These are phyloP conservation scores for Botrytis elliptica DNA, from an alignment of 2,329 filamentous ascomycete species.

Conservation along the genomic window DNA sequence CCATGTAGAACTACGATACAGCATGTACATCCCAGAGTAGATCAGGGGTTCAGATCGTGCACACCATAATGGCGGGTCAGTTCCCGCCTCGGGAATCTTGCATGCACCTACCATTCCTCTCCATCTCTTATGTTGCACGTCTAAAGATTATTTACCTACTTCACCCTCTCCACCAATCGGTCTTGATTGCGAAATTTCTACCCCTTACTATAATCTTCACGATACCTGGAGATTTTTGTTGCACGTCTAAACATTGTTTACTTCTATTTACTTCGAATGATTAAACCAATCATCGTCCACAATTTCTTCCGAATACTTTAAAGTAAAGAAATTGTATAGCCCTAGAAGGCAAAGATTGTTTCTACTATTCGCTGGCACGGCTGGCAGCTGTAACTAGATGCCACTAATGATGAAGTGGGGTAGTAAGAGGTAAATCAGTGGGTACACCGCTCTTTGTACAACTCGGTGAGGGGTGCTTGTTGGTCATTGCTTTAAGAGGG, in stretches of 20 bases:
- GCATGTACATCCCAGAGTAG: not conserved
- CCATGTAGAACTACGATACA: not conserved
- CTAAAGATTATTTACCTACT: not conserved
- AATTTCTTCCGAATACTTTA: not conserved
- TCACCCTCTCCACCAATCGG: not conserved
- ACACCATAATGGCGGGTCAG: not conserved
- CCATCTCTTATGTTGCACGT: not conserved
- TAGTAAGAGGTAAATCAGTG: not conserved
- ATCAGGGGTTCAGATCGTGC: not conserved
- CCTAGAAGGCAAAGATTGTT: not conserved
- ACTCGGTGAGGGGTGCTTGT: not conserved
- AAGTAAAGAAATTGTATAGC: not conserved
- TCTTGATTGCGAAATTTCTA: too few relatives aligned
- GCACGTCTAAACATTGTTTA: slow-evolving; percentile 8
- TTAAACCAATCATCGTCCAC: not conserved
- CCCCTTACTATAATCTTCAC: not conserved
- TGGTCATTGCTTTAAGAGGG: not conserved
- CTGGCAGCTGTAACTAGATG: not conserved
- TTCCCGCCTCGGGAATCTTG: not conserved
- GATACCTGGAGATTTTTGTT: not conserved
- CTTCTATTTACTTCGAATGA: not conserved
- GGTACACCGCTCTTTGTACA: not conserved
- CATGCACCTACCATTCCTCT: not conserved
- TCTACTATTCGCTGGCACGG: not conserved
- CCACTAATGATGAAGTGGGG: not conserved